Conservation (phyloP, 257 asterid species). For the Solanum pinnatisectum region DNA sequence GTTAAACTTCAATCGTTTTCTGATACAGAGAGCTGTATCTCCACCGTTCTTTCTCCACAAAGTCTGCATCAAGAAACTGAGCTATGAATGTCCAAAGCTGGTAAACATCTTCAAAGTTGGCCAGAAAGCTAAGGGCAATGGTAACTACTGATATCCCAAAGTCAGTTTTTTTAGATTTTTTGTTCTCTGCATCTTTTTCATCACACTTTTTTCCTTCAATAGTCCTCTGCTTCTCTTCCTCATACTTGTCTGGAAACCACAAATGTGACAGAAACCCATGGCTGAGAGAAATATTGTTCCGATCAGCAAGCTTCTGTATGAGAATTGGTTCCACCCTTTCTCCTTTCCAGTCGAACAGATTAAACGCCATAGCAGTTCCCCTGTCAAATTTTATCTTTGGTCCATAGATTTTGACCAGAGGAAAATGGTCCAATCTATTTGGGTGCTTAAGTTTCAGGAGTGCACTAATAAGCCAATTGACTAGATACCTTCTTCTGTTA, state of each 20-base stretch:
- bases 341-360: constrained; percentile 78
- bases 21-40: constrained; percentile 81
- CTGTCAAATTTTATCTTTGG: constrained; percentile 78
- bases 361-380: constrained; percentile 85
- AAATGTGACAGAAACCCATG: constrained; percentile 46
- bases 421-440: constrained; percentile 48
- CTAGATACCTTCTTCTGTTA: constrained; percentile 66
- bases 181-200: constrained; percentile 13
- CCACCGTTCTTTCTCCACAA: constrained; percentile 93
- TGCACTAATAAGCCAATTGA: constrained; percentile 77
- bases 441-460: constrained; percentile 81
- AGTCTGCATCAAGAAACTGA: constrained; percentile 84
- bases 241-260: constrained; percentile 52
- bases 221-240: constrained; percentile 29
- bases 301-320: constrained; percentile 83
- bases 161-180: constrained; percentile 14
- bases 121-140: constrained; percentile 66
- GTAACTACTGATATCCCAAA: constrained; percentile 49
- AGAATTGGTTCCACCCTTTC: constrained; percentile 72
- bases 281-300: constrained; percentile 61
- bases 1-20: constrained; percentile 59
- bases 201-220: constrained; percentile 21
- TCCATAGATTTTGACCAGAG: constrained; percentile 74
- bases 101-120: constrained; percentile 70
- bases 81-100: constrained; percentile 79